Conservation (phyloP, 768 basidiomycete genomes). For the Rickenella mellea region DNA sequence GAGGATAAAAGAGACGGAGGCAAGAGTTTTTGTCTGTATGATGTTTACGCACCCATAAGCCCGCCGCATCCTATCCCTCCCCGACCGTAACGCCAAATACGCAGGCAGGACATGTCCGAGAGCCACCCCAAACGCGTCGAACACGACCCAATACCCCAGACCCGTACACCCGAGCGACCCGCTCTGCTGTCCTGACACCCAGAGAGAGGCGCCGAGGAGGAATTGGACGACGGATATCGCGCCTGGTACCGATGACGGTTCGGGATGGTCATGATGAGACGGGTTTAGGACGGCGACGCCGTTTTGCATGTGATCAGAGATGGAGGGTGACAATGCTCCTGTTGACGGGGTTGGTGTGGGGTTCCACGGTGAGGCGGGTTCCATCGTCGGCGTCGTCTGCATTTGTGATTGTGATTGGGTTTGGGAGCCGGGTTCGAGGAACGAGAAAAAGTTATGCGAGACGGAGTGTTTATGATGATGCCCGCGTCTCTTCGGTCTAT, state of each 20-base stretch:
- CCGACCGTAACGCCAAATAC: constrained; percentile 28
- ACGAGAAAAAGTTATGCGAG: constrained; percentile 93
- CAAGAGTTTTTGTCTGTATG: background rate
- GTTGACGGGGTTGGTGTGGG: constrained; percentile 31
- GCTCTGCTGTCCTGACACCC: constrained; percentile 83
- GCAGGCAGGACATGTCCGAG: constrained; percentile 36
- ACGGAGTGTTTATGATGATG: constrained; percentile 92
- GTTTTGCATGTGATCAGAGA: background rate
- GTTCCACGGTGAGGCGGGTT: constrained; percentile 61
- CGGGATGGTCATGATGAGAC: constrained; percentile 1
- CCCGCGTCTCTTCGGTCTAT: constrained; percentile 41
- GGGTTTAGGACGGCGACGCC: constrained; percentile 1
- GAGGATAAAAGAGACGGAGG: constrained; percentile 21
- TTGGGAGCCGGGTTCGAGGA: constrained; percentile 66
- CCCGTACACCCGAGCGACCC: constrained; percentile 86
- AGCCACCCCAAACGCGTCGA: constrained; percentile 79
- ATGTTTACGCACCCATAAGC: constrained; percentile 52
- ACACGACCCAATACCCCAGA: constrained; percentile 93
- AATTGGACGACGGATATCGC: constrained; percentile 30
- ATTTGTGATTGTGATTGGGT: constrained; percentile 24
- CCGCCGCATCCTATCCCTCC: constrained; percentile 23
- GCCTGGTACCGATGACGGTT: constrained; percentile 2
- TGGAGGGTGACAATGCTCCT: background rate
- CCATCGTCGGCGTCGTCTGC: constrained; percentile 50
- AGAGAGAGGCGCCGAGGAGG: constrained; percentile 61